Percentiles rank a stretch among this genome's conserved stretches.
Evolutionary conservation across 768 basidiomycete genomes (phyloP).

Genomic region (Sporobolomyces pararoseus): DNA sequence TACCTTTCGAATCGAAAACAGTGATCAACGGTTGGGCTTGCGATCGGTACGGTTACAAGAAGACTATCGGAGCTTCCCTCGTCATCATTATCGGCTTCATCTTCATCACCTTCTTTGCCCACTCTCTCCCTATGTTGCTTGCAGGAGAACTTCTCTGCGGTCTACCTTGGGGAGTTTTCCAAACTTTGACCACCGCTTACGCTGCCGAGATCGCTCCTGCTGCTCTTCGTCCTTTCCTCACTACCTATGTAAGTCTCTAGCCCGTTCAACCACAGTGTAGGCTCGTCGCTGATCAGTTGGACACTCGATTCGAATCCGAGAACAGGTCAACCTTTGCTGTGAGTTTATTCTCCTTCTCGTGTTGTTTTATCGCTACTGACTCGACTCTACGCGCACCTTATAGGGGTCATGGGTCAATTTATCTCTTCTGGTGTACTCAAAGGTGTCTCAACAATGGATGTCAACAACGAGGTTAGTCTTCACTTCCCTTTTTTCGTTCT

Average conservation of each 20-base stretch:
- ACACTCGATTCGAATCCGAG: too few species aligned
- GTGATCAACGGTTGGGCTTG: slow-evolving; percentile 47
- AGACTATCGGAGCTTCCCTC: slow-evolving; percentile 41
- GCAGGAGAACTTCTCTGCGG: slow-evolving; percentile 31
- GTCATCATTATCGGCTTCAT: slow-evolving; percentile 31
- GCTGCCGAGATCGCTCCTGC: slow-evolving; percentile 43
- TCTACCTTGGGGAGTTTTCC: slow-evolving; percentile 34
- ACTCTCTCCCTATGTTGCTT: slow-evolving; percentile 34
- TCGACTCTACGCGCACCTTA: too few species aligned
- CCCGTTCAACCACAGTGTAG: too few species aligned
- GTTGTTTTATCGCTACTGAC: too few species aligned
- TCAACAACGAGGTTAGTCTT: neutral
- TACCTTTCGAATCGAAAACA: too few species aligned
- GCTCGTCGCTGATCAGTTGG: too few species aligned
- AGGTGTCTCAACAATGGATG: slow-evolving; percentile 13
- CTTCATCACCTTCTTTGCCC: slow-evolving; percentile 45
- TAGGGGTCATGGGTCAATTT: slow-evolving; percentile 45
- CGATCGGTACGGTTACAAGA: slow-evolving; percentile 50
- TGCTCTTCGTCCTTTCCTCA: slow-evolving; percentile 30
- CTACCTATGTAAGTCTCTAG: slow-evolving; percentile 50
- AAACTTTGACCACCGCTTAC: slow-evolving; percentile 48
- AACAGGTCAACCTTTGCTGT: slow-evolving; percentile 32
- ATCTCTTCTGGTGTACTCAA: slow-evolving; percentile 45
- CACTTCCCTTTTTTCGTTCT: neutral
- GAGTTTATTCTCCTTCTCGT: slow-evolving; percentile 28